Conservation (phyloP, 1,284 basidiomycete species). For the Sanguinoderma infundibulare region DNA sequence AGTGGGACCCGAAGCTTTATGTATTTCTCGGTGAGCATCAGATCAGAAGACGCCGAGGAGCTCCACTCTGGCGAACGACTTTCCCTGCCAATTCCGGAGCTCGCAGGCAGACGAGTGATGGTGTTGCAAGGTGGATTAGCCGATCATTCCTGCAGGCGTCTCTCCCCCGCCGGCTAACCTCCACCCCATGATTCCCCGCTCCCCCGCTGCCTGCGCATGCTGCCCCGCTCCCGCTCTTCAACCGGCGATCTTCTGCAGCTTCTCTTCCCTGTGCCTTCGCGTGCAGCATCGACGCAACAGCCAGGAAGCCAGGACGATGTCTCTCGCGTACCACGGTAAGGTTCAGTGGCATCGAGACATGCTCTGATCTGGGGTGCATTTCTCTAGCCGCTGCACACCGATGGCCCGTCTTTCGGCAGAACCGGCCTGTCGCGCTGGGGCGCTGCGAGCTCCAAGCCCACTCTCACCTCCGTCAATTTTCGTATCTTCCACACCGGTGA, state of each 20-base stretch:
- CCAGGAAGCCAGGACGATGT: not conserved
- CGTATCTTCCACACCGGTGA: not conserved
- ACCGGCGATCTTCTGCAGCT: not conserved
- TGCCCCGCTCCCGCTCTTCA: not conserved
- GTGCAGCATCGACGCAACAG: not conserved
- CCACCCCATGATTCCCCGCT: not conserved
- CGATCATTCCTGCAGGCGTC: not conserved
- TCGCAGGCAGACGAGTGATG: conserved; percentile 2
- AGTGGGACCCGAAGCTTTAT: not conserved
- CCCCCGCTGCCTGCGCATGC: not conserved
- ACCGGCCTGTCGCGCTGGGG: not conserved
- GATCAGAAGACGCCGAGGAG: conserved; percentile 7
- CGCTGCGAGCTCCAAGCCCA: not conserved
- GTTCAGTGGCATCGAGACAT: not conserved
- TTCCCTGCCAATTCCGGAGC: not conserved
- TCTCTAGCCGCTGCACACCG: conserved; percentile 3
- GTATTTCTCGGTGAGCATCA: conserved; percentile 7
- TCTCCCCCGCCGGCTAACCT: conserved; percentile 9
- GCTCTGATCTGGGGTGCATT: conserved; percentile 10
- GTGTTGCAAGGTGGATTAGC: conserved; percentile 1
- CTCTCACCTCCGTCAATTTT: not conserved
- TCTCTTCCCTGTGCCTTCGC: not conserved
- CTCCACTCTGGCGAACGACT: conserved; percentile 7
- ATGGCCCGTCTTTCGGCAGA: not conserved
- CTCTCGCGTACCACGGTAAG: not conserved